phyloP scores from a whole-genome alignment of 1,139 yeast genomes.

The Suhomyces choctaworum region DNA sequence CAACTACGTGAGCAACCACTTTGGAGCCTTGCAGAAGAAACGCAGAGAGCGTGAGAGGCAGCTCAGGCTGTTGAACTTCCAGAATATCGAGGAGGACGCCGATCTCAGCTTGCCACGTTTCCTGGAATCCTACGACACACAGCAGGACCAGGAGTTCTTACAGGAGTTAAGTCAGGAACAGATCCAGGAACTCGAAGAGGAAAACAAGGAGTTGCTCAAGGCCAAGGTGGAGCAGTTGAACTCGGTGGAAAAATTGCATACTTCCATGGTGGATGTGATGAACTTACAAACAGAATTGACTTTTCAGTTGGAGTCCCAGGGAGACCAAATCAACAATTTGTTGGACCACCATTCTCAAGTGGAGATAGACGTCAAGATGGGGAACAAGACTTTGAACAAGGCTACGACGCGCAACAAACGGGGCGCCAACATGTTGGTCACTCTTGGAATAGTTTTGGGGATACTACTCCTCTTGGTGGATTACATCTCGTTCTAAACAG shows the following conservation, averaged over 20 bases:
- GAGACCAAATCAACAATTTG: slow-evolving; percentile 66
- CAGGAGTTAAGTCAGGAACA: slow-evolving; percentile 55
- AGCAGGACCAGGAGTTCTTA: slow-evolving; percentile 18
- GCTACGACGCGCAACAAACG: slow-evolving; percentile 73
- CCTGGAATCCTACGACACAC: slow-evolving; percentile 13
- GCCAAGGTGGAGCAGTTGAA: slow-evolving; percentile 66
- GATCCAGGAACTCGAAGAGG: slow-evolving; percentile 65
- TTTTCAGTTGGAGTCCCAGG: slow-evolving; percentile 72
- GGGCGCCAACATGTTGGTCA: slow-evolving; percentile 67
- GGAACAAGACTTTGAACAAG: slow-evolving; percentile 68
- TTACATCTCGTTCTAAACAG: slow-evolving; percentile 40
- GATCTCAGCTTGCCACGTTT: slow-evolving; percentile 18
- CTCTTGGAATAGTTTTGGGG: slow-evolving; percentile 62
- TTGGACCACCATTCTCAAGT: slow-evolving; percentile 73
- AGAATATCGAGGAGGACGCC: slow-evolving; percentile 31
- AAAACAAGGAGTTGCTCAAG: slow-evolving; percentile 66
- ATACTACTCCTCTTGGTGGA: slow-evolving; percentile 64
- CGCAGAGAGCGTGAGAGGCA: slow-evolving; percentile 45
- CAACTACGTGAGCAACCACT: slow-evolving; percentile 33
- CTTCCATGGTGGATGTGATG: slow-evolving; percentile 76
- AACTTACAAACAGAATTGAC: slow-evolving; percentile 77
- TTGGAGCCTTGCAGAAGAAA: slow-evolving; percentile 45
- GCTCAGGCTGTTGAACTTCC: slow-evolving; percentile 43
- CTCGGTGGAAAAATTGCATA: slow-evolving; percentile 69
- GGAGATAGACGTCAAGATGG: slow-evolving; percentile 65